phyloP scores from a whole-genome alignment of 1,139 yeast genomes.

The Blastobotrys raffinosifermentans region DNA sequence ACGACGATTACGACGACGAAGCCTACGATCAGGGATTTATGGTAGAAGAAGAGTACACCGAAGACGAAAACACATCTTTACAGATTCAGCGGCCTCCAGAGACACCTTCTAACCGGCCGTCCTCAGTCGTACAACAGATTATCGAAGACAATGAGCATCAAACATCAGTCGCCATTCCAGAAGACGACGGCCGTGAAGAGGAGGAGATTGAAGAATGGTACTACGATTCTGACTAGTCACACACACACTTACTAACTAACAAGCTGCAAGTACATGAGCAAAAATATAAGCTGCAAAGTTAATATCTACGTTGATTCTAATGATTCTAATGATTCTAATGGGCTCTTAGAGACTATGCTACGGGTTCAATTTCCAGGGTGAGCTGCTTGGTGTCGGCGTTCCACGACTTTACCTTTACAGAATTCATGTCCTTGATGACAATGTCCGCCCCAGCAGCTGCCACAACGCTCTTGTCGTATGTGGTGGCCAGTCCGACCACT shows the following conservation, averaged over 20 bases:
- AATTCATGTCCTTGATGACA: constrained; percentile 62
- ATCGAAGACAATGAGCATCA: constrained; percentile 1
- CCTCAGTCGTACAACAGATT: constrained; percentile 1
- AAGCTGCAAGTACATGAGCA: too few species aligned
- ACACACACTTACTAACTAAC: too few species aligned
- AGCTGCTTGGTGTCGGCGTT: constrained; percentile 3
- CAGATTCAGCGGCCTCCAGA: neutral
- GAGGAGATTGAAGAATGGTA: neutral
- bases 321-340: too few species aligned
- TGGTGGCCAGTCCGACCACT: constrained; percentile 72
- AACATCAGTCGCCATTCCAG: constrained; percentile 1
- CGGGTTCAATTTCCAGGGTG: neutral
- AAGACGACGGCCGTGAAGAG: too few species aligned
- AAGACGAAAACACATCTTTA: neutral
- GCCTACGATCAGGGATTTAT: constrained; percentile 14
- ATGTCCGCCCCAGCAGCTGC: constrained; percentile 69
- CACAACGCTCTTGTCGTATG: constrained; percentile 60
- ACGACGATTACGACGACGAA: constrained; percentile 16
- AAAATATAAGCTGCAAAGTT: too few species aligned
- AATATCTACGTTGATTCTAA: too few species aligned
- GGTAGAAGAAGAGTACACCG: constrained; percentile 11
- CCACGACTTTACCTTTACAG: constrained; percentile 27
- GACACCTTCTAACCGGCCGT: neutral
- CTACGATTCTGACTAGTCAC: too few species aligned
- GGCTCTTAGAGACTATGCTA: too few species aligned